These are phyloP conservation scores for Caryocar brasiliense DNA, from an alignment of 441 rosid species.

Conservation along the genomic window DNA sequence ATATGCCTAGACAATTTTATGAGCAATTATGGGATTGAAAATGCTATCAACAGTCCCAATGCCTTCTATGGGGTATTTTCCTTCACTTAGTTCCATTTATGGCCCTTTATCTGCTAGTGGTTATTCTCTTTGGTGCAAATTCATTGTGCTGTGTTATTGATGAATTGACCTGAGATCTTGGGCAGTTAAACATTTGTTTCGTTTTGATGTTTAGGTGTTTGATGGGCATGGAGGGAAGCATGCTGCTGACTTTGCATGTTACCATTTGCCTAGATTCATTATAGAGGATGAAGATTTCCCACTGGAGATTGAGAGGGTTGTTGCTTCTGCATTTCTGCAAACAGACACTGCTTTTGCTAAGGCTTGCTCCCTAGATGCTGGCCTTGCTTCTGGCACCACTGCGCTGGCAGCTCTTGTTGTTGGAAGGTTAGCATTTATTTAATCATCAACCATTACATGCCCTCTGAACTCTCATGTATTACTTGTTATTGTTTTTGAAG, in stretches of 20 bases:
- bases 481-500: too few relatives aligned
- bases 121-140: too few relatives aligned
- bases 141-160: too few relatives aligned
- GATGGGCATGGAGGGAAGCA: constrained; percentile 95
- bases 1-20: constrained; percentile 52
- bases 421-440: constrained; percentile 49
- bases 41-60: constrained; percentile 35
- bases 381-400: constrained; percentile 78
- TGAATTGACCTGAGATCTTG: neutral
- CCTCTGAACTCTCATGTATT: too few relatives aligned
- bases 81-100: constrained; percentile 1
- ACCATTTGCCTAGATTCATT: constrained; percentile 64
- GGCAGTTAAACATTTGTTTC: neutral
- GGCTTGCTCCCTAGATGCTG: constrained; percentile 61
- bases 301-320: constrained; percentile 45
- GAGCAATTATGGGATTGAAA: constrained; percentile 35
- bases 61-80: constrained; percentile 76
- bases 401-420: constrained; percentile 71
- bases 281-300: constrained; percentile 61
- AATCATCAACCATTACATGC: neutral
- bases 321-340: constrained; percentile 71
- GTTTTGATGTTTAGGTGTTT: constrained; percentile 42
- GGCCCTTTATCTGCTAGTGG: neutral
- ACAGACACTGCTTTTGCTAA: constrained; percentile 72
- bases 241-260: constrained; percentile 77